phyloP scores from a whole-genome alignment of 2,329 filamentous ascomycete genomes.

The Cladosporium sp. region DNA sequence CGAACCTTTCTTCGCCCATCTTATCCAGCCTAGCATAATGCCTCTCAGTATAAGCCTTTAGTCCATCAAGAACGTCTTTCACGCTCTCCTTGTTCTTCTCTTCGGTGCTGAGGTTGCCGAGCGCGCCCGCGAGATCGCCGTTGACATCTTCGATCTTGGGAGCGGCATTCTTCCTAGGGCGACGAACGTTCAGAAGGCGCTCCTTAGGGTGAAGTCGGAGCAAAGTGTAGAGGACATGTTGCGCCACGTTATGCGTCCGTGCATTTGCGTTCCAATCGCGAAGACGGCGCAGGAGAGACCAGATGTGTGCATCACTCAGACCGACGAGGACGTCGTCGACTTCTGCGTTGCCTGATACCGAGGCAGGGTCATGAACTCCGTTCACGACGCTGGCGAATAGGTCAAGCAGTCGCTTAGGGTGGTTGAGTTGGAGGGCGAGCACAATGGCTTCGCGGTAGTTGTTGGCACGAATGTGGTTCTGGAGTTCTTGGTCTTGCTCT shows the following conservation, averaged over 20 bases:
- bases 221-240: conserved; percentile 77
- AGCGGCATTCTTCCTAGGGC: conserved; percentile 31
- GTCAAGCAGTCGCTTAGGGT: conserved; percentile 80
- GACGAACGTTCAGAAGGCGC: conserved; percentile 60
- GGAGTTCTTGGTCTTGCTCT: conserved; percentile 90
- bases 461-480: conserved; percentile 85
- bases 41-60: conserved; percentile 86
- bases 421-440: conserved; percentile 88
- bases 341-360: conserved; percentile 61
- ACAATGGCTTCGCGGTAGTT: conserved; percentile 93
- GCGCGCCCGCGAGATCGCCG: conserved; percentile 32
- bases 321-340: conserved; percentile 83
- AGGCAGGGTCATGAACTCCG: conserved; percentile 61
- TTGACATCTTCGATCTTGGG: conserved; percentile 26
- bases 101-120: conserved; percentile 35
- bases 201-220: conserved; percentile 79
- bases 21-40: conserved; percentile 91
- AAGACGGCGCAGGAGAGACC: conserved; percentile 74
- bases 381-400: conserved; percentile 81
- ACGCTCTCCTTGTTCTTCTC: conserved; percentile 56
- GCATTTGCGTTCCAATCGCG: conserved; percentile 98
- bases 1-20: conserved; percentile 87
- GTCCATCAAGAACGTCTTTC: conserved; percentile 81
- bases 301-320: conserved; percentile 82
- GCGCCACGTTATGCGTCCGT: conserved; percentile 78